These are phyloP conservation scores for Malassezia yamatoensis DNA, from an alignment of 1,284 basidiomycete species.

Conservation along the genomic window DNA sequence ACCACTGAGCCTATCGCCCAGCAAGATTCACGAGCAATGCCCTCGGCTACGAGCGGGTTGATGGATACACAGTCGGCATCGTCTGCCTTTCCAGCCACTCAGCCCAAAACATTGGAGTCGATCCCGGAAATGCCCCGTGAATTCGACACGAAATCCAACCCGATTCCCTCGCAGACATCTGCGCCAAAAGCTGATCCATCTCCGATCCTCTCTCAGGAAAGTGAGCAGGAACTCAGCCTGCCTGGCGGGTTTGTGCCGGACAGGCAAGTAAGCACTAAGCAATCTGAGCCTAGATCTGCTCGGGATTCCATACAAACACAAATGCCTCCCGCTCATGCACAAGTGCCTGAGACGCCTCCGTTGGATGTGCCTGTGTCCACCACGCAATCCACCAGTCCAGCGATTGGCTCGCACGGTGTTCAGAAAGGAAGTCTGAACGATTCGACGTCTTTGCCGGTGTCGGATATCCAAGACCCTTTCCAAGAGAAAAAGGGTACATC, in stretches of 20 bases:
- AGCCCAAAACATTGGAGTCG: not conserved
- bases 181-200: not conserved
- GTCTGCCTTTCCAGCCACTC: not conserved
- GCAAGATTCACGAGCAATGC: not conserved
- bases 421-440: too few species aligned
- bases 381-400: too few species aligned
- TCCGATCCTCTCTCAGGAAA: not conserved
- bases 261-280: too few species aligned
- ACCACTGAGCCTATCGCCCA: not conserved
- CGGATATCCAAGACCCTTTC: too few species aligned
- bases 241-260: slow-evolving; percentile 1
- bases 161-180: not conserved
- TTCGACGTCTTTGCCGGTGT: too few species aligned
- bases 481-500: too few species aligned
- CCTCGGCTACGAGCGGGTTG: not conserved
- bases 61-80: not conserved
- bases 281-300: too few species aligned
- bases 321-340: too few species aligned
- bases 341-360: too few species aligned
- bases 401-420: too few species aligned
- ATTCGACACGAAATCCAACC: not conserved
- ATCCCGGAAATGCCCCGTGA: not conserved
- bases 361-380: too few species aligned
- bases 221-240: slow-evolving; percentile 1
- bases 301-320: too few species aligned